Percentiles rank a stretch among this genome's conserved stretches.
phyloP scores from a whole-genome alignment of 768 basidiomycete genomes.

The Cyclocybe cylindracea region DNA sequence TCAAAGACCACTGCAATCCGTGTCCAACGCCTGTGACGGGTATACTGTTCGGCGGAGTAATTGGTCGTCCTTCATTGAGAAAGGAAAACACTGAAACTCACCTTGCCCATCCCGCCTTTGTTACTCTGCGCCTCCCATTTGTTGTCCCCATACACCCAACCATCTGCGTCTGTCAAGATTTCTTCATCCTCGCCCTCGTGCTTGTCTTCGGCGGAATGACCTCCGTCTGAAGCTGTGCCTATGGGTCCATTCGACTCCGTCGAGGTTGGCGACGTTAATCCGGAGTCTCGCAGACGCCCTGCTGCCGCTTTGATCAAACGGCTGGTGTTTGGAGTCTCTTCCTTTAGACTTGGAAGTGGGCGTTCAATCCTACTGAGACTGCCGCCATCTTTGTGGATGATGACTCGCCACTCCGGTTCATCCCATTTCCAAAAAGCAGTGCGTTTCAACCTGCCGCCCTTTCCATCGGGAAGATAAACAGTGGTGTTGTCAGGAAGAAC shows the following conservation, averaged over 20 bases:
- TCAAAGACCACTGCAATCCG: conserved; percentile 80
- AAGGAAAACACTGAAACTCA: conserved; percentile 19
- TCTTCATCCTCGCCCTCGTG: conserved; percentile 48
- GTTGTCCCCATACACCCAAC: conserved; percentile 94
- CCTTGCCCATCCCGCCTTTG: conserved; percentile 87
- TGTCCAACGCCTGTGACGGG: conserved; percentile 84
- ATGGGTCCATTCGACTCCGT: conserved; percentile 12
- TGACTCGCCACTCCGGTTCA: conserved; percentile 87
- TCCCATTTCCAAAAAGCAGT: conserved; percentile 89
- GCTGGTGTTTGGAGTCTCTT: conserved; percentile 43
- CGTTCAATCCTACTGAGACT: conserved; percentile 57
- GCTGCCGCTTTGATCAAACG: conserved; percentile 56
- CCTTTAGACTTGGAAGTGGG: conserved; percentile 51
- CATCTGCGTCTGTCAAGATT: conserved; percentile 74
- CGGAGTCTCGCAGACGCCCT: conserved; percentile 43
- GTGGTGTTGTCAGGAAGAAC: conserved; percentile 63
- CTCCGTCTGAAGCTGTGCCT: conserved; percentile 12
- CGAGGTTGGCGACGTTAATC: conserved; percentile 7
- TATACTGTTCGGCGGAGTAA: conserved; percentile 55
- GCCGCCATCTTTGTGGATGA: conserved; percentile 60
- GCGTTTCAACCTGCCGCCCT: conserved; percentile 57
- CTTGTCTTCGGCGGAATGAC: conserved; percentile 28
- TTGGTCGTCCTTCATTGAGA: background rate
- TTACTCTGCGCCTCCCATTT: conserved; percentile 84
- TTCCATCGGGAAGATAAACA: conserved; percentile 52